Evolutionary conservation across 306 rosid genomes (phyloP).

Genomic region (Benincasa hispida): DNA sequence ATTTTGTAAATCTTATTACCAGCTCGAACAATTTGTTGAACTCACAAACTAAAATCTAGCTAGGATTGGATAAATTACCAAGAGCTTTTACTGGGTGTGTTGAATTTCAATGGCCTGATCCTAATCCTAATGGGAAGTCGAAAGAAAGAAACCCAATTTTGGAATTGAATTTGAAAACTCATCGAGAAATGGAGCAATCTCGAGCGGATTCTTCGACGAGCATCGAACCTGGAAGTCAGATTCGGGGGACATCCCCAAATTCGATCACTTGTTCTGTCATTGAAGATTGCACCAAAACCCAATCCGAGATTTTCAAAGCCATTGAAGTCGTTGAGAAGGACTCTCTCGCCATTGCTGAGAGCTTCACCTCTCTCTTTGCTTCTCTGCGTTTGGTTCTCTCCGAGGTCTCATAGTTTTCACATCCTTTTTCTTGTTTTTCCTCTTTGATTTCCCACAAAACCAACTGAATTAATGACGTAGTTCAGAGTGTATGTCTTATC

Average conservation of each 20-base stretch:
- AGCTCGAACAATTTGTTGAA: no score
- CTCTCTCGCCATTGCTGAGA: conserved; percentile 62
- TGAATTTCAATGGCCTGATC: neutral
- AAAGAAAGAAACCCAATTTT: neutral
- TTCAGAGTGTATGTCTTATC: neutral
- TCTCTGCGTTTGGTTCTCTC: conserved; percentile 70
- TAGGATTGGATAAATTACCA: no score
- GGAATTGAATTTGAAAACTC: conserved; percentile 1
- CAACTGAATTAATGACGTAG: neutral
- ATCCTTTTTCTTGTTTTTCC: neutral
- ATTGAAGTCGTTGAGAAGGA: conserved; percentile 66
- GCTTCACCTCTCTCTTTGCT: conserved; percentile 65
- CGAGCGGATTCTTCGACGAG: conserved; percentile 6
- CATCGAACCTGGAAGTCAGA: conserved; percentile 31
- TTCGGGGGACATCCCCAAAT: conserved; percentile 9
- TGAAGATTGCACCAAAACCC: conserved; percentile 20
- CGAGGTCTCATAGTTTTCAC: conserved; percentile 19
- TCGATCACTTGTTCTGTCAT: neutral
- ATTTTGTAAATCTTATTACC: no score
- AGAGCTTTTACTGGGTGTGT: no score
- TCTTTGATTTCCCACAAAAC: neutral
- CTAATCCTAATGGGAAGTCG: neutral
- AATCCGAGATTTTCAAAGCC: conserved; percentile 40
- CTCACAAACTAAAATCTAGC: no score
- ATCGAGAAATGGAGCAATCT: conserved; percentile 22